A percentile compares a stretch with the other conserved stretches of the same genome.
Evolutionary conservation across 305 asterid species (phyloP).

Genomic region (Lippia alba): DNA sequence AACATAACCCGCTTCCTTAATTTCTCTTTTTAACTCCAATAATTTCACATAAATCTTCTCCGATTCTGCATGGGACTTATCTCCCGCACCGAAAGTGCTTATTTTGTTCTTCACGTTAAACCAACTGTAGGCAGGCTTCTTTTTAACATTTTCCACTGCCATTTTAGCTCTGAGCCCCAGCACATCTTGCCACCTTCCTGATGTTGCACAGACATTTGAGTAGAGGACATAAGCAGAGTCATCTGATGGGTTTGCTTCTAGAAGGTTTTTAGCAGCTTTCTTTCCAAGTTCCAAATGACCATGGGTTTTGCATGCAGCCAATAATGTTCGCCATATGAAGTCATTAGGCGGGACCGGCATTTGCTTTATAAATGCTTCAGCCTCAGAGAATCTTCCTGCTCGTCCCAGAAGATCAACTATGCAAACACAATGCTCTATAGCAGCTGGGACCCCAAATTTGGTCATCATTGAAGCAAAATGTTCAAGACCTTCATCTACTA

Average conservation of each 20-base stretch:
- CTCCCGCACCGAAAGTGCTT: slow-evolving; percentile 68
- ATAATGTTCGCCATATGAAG: slow-evolving; percentile 76
- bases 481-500: slow-evolving; percentile 76
- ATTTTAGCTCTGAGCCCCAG: slow-evolving; percentile 66
- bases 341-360: slow-evolving; percentile 83
- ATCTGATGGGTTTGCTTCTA: slow-evolving; percentile 70
- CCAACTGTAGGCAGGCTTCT: slow-evolving; percentile 91
- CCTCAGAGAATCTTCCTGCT: slow-evolving; percentile 76
- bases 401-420: slow-evolving; percentile 87
- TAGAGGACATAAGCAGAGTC: slow-evolving; percentile 90
- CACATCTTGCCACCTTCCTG: slow-evolving; percentile 79
- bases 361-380: slow-evolving; percentile 62
- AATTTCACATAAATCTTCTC: slow-evolving; percentile 54
- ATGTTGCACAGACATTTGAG: slow-evolving; percentile 78
- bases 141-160: slow-evolving; percentile 66
- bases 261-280: slow-evolving; percentile 66
- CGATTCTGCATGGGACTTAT: slow-evolving; percentile 53
- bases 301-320: slow-evolving; percentile 75
- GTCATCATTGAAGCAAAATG: slow-evolving; percentile 65
- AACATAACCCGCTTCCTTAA: slow-evolving; percentile 72
- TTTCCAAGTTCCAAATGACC: slow-evolving; percentile 68
- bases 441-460: slow-evolving; percentile 65
- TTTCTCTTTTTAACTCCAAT: slow-evolving; percentile 59
- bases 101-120: slow-evolving; percentile 63
- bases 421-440: slow-evolving; percentile 82